Base-by-base conservation (phyloP, 352 stramenopile species). In the Halophytophthora batemanensis region DNA sequence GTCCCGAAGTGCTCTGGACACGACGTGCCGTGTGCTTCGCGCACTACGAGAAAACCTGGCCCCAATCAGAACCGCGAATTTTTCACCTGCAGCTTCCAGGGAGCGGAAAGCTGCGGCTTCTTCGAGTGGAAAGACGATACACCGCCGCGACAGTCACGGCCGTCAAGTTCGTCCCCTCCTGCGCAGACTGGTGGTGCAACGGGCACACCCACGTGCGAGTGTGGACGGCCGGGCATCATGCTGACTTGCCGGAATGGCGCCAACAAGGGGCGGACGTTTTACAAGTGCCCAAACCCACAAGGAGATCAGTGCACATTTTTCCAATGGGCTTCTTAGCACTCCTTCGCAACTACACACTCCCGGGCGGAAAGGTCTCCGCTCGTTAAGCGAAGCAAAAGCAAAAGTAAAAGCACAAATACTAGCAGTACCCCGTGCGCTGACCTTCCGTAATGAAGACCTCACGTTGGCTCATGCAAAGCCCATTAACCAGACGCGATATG, bases 251-350 rank as follows among this genome's bases (percentile, higher is more conserved):
- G 66, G n/a, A 88, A 77, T 38, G 80, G 74, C 22, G 43, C 50
- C 7, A 98, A 98, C 61, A 86, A 91, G 28, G 95, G 93, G 22
- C 78, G 93, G 35, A 90, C 84, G 44, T 98, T 98, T 57, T 98
- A 87, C 78, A 96, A 92, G 42, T 98, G 95, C 59, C 79, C 83
- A 10, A 84, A 85, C 15, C 77, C 77, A 42, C 75, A 85, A 37
- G 82, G 79, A 22, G 77, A 82, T 31, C 84, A 97, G 55, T 97
- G 90, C 49, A 71, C 79, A 55, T 96, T 96, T 68, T 98, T 98
- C 71, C 59, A 96, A 62, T 98, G 95, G 95, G 77, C 71, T 13
- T 59, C 68, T 21, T 77, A 76, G 50, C 43, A 17, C 19, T 36
- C 21, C 34, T 21, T n/a, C 17, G n/a, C n/a, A n/a, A n/a, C n/a